A percentile compares a stretch with the other conserved stretches of the same genome.
phyloP scores from a whole-genome alignment of 2,329 filamentous ascomycete genomes.

The Aspergillus sp. region DNA sequence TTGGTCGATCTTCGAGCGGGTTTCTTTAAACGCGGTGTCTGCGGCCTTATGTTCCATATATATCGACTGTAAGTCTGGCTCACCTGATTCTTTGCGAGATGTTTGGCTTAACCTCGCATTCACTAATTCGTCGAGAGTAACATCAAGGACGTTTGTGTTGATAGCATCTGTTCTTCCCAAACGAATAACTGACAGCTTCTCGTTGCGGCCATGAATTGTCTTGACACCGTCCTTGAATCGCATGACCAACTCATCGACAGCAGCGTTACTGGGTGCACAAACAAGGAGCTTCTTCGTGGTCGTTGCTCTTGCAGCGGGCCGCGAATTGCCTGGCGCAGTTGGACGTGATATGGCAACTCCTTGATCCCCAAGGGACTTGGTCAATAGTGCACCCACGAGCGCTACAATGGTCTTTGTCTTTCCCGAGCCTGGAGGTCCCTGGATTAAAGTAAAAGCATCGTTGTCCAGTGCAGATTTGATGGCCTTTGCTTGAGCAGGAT shows the following conservation, averaged over 20 bases:
- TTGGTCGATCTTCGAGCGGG: conserved; percentile 71
- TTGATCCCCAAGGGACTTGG: conserved; percentile 53
- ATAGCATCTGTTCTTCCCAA: conserved; percentile 90
- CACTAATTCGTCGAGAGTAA: conserved; percentile 91
- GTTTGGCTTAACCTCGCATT: conserved; percentile 63
- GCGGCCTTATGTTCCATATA: conserved; percentile 66
- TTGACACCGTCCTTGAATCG: conserved; percentile 86
- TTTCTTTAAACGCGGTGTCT: conserved; percentile 65
- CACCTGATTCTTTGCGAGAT: conserved; percentile 45
- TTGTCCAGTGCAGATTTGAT: conserved; percentile 92
- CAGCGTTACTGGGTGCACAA: conserved; percentile 97
- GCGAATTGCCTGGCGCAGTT: conserved; percentile 35
- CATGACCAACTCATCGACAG: conserved; percentile 92
- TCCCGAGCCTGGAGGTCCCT: conserved; percentile 92
- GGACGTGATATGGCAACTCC: conserved; percentile 51
- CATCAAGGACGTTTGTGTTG: conserved; percentile 82
- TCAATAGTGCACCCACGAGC: conserved; percentile 85
- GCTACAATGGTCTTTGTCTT: conserved; percentile 98
- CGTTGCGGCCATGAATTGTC: conserved; percentile 68
- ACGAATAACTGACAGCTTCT: conserved; percentile 83
- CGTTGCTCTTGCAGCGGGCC: conserved; percentile 34
- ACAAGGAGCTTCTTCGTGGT: conserved; percentile 82
- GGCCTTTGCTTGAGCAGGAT: conserved; percentile 84
- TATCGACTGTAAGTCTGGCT: conserved; percentile 61
- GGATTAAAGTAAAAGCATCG: conserved; percentile 93